Base-by-base conservation (phyloP, 179 eudicot genomes). In the Nepenthes alata region DNA sequence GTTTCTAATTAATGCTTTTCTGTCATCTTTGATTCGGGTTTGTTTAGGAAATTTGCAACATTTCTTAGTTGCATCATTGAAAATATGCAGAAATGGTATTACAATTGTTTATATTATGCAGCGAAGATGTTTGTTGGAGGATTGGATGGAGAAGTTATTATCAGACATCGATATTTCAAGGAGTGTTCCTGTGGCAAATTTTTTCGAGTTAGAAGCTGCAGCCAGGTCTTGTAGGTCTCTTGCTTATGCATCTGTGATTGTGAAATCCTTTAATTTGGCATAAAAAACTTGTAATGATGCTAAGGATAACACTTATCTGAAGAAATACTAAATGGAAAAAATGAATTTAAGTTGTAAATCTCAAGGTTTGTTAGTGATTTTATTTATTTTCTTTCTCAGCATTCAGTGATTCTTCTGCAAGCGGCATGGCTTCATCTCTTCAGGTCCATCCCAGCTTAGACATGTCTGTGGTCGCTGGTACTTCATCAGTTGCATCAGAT, bases 191-290 rank as follows among this genome's bases (percentile, higher is more conserved):
- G 88, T 86, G 68, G 98, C 98, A 61, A 81, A 84, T 11, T 91
- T 89, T 70, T 76, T 91, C 39, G 98, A 91, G 75, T 75, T 91
- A 68, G 98, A 91, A 91, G 98, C 90, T 64, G 95, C 98, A 67
- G 96, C 82, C 60, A 81, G 91, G 74, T 78, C 91, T 76, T 78
- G 98, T 91, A 78, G 50, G 97, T 81, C 72, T 67, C 68, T 69
- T 65, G 55, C 60, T 54, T 54, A 61, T 62, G 52, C 61, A 63
- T 63, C 67, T 60, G 55, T 61, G 44, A 52, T 66, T 61, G 37
- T 8, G 16, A 10, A 13, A 10, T 15, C 1, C 0, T 37, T 16
- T 4, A 6, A 15, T 49, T 49, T 49, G 14, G 1, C 12, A 10
- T 6, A 10, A 49, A 4, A 4, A 41, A 41, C 8, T 41, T 41